phyloP scores from a whole-genome alignment of 2,329 filamentous ascomycete genomes.

The Botrytis squamosa region DNA sequence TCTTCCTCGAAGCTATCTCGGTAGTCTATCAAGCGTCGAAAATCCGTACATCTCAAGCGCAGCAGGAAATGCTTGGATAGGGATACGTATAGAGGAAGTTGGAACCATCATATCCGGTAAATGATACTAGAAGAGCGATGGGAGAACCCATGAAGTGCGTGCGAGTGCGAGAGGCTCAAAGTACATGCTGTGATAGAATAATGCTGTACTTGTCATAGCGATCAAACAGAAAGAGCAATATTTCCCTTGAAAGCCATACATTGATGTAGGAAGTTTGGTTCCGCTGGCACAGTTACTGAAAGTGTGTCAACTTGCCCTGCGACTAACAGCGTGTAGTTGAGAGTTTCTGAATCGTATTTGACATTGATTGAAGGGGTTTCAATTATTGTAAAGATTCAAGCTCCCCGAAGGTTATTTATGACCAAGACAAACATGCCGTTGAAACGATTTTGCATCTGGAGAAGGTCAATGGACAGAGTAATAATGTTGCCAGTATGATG shows the following conservation, averaged over 20 bases:
- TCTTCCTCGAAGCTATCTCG: background rate
- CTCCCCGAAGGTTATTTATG: too few relatives aligned
- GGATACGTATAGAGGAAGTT: background rate
- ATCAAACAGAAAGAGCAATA: background rate
- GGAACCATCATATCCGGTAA: background rate
- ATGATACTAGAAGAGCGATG: background rate
- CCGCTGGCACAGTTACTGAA: background rate
- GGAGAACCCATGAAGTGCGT: background rate
- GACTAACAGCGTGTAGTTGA: background rate
- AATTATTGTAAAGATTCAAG: too few relatives aligned
- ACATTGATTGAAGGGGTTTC: background rate
- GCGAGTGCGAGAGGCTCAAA: background rate
- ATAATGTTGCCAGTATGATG: background rate
- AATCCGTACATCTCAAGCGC: background rate
- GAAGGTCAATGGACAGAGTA: background rate
- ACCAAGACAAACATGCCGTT: too few relatives aligned
- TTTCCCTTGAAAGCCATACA: background rate
- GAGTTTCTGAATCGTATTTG: background rate
- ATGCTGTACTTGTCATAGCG: background rate
- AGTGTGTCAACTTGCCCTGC: background rate
- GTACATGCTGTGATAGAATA: background rate
- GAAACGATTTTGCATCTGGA: too few relatives aligned
- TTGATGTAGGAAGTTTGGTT: background rate
- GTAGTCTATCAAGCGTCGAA: background rate
- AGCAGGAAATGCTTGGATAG: background rate